Base-by-base conservation (phyloP, 352 stramenopile genomes). In the Phytophthora aleatoria region DNA sequence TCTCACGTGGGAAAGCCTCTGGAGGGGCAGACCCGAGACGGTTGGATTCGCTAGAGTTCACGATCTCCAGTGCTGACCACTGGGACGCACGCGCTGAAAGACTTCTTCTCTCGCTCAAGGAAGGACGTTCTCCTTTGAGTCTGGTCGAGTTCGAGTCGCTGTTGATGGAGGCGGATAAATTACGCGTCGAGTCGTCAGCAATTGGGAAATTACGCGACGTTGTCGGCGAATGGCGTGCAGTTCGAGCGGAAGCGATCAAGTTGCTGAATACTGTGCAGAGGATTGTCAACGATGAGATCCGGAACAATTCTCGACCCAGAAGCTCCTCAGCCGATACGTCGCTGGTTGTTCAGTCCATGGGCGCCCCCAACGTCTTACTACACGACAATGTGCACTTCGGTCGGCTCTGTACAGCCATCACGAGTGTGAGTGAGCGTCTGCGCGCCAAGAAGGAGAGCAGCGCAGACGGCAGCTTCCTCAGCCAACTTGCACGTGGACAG, bases 11-110 rank as follows among this genome's bases (percentile, higher is more conserved):
- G 5, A 77, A 77, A 50, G 54, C 65, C 3, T 81, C 52, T 27
- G 75, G 73, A 31, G 75, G 75, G 11, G 67, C 65, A 38, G 54
- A 60, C 11, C 41, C 30, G 2, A 53, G 71, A 6, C 73, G 57
- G 2, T 62, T 84, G 41, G 73, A 82, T 58, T 39, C 52, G 3
- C 45, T 85, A 20, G 73, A 81, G n/a, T 30, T 52, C 13, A 56
- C 57, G 49, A 59, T 82, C 28, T 41, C 49, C 7, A 38, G 28
- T 10, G 74, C 59, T n/a, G 43, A 55, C 11, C 31, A 53, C 6
- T 85, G 76, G 76, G 54, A 69, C 38, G 15, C 31, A 30, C 57
- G 65, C 13, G 73, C 71, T 27, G 47, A 77, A 2, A 30, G 48
- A 11, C 50, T 82, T 3, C 41, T 82, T 3, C 41, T 84, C 1